These are phyloP conservation scores for Saccharomyces kudriavzevii DNA, from an alignment of 805 yeast species.

Conservation along the genomic window DNA sequence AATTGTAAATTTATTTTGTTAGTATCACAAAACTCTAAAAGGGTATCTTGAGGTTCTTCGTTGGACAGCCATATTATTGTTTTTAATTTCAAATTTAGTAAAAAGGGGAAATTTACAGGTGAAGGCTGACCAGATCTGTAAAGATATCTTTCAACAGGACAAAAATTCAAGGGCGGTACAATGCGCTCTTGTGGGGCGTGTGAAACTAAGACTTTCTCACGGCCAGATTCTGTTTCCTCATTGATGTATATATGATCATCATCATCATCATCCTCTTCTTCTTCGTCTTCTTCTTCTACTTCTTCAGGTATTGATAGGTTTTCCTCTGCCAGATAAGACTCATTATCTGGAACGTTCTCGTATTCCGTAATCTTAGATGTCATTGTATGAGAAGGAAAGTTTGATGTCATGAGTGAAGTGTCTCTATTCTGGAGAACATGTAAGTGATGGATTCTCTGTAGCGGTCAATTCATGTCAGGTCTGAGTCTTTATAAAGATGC, in stretches of 20 bases:
- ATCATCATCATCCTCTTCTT: slow-evolving; percentile 24
- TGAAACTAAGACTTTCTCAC: slow-evolving; percentile 28
- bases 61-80: slow-evolving; percentile 91
- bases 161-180: slow-evolving; percentile 90
- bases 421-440: background rate
- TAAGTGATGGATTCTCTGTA: background rate
- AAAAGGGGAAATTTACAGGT: slow-evolving; percentile 81
- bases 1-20: slow-evolving; percentile 71
- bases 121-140: slow-evolving; percentile 94
- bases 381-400: background rate
- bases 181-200: slow-evolving; percentile 57
- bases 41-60: slow-evolving; percentile 88
- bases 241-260: slow-evolving; percentile 24
- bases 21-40: slow-evolving; percentile 71
- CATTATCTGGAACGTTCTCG: background rate
- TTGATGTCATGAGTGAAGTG: background rate
- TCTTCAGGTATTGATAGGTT: background rate
- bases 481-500: background rate
- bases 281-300: slow-evolving; percentile 12
- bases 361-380: background rate
- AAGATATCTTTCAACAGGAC: slow-evolving; percentile 83
- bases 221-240: slow-evolving; percentile 29
- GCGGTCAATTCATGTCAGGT: background rate
- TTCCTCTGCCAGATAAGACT: background rate
- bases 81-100: slow-evolving; percentile 61